phyloP scores from a whole-genome alignment of 1,139 yeast species.

The Saccharomyces pastorianus region DNA sequence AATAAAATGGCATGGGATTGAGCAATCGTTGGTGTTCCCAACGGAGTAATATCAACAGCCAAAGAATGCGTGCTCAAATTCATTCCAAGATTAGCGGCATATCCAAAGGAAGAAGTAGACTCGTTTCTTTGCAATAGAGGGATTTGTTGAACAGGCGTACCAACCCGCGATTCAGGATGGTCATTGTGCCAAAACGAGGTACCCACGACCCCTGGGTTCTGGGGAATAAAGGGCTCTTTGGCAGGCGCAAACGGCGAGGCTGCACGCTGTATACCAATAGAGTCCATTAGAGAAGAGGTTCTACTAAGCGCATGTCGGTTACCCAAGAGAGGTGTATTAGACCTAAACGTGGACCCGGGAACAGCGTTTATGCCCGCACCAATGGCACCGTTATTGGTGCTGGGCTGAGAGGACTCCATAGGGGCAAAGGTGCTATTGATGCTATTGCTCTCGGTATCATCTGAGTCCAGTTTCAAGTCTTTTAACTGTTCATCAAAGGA shows the following conservation, averaged over 20 bases:
- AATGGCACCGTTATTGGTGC: not conserved
- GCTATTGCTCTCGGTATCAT: not conserved
- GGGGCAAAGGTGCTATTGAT: not conserved
- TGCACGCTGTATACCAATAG: conserved; percentile 13
- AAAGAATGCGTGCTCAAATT: not conserved
- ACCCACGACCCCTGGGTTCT: not conserved
- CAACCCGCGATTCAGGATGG: not conserved
- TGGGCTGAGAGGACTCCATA: not conserved
- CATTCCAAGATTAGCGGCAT: not conserved
- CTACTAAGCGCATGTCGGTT: conserved; percentile 13
- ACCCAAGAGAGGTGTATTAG: not conserved
- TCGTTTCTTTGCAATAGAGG: not conserved
- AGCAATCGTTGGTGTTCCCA: not conserved
- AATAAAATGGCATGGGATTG: not conserved
- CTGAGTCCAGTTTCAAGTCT: not conserved
- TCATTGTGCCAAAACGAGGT: not conserved
- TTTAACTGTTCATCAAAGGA: not conserved
- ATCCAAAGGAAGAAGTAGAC: not conserved
- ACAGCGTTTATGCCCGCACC: conserved; percentile 2
- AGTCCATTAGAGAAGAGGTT: conserved; percentile 22
- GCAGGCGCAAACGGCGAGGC: not conserved
- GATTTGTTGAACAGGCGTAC: not conserved
- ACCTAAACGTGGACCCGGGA: conserved; percentile 3
- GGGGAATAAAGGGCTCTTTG: not conserved
- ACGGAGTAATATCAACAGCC: not conserved